Percentiles rank a stretch among this genome's conserved stretches.
phyloP scores from a whole-genome alignment of 2,329 filamentous ascomycete genomes.

The Xylogone sp. region DNA sequence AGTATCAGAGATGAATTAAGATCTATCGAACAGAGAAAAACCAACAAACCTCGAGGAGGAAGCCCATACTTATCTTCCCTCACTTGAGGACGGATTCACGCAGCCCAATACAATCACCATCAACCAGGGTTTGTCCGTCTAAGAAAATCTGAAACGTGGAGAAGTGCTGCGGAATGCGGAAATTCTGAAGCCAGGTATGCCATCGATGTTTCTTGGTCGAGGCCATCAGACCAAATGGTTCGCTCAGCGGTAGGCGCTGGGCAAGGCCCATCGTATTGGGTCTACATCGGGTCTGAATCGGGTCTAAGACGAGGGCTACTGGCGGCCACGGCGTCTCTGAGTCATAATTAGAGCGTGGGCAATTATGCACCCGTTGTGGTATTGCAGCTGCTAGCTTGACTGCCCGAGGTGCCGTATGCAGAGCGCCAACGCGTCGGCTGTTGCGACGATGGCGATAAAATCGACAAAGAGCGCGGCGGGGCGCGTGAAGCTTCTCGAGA shows the following conservation, averaged over 20 bases:
- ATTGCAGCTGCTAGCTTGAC: conserved; percentile 3
- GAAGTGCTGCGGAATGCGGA: conserved; percentile 4
- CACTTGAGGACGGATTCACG: conserved; percentile 10
- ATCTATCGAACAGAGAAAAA: conserved; percentile 22
- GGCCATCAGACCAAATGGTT: conserved; percentile 25
- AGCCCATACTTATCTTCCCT: conserved; percentile 26
- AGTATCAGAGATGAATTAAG: conserved; percentile 15
- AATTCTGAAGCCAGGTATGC: not conserved
- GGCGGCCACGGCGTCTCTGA: conserved; percentile 25
- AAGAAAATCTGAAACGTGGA: conserved; percentile 26
- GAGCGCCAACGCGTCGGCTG: conserved; percentile 8
- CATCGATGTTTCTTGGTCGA: conserved; percentile 28
- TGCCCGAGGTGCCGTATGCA: conserved; percentile 9
- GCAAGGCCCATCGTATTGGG: conserved; percentile 6
- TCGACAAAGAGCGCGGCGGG: conserved; percentile 6
- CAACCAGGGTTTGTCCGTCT: conserved; percentile 5
- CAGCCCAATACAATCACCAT: conserved; percentile 21
- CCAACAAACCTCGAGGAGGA: conserved; percentile 21
- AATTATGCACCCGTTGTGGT: conserved; percentile 5
- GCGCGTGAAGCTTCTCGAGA: conserved; percentile 9
- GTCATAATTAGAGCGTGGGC: conserved; percentile 24
- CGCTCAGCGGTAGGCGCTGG: conserved; percentile 25
- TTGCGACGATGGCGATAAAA: not conserved
- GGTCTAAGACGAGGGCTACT: conserved; percentile 7
- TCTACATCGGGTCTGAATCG: conserved; percentile 4